A percentile compares a stretch with the other conserved stretches of the same genome.
phyloP scores from a whole-genome alignment of 495 filamentous ascomycete genomes.

The Rhypophila decipiens region DNA sequence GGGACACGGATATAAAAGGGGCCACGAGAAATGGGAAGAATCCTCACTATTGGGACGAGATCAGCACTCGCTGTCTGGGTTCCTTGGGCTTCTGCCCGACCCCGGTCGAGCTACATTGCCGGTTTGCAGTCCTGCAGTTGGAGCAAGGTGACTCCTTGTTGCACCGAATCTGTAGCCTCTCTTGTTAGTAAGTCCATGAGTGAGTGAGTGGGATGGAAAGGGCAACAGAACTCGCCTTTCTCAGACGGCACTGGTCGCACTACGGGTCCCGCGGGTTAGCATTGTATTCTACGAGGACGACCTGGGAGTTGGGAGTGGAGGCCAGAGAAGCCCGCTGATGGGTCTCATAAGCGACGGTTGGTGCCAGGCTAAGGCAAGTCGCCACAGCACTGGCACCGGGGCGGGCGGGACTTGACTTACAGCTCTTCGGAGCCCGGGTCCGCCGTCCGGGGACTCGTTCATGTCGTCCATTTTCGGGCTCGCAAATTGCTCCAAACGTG shows the following conservation, averaged over 20 bases:
- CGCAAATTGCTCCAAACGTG: too few species aligned
- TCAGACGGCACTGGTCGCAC: slow-evolving; percentile 29
- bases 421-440: background rate
- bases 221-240: slow-evolving; percentile 18
- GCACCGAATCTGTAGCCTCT: slow-evolving; percentile 50
- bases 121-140: slow-evolving; percentile 56
- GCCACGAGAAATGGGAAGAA: background rate
- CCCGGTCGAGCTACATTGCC: slow-evolving; percentile 51
- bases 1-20: background rate
- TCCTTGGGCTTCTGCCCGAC: slow-evolving; percentile 53
- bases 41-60: slow-evolving; percentile 62
- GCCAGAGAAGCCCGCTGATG: too few species aligned
- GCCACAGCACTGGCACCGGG: background rate
- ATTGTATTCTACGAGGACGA: background rate
- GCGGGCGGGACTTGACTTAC: too few species aligned
- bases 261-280: slow-evolving; percentile 13
- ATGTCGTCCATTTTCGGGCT: background rate
- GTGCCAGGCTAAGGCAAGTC: background rate
- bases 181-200: background rate
- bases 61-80: slow-evolving; percentile 55
- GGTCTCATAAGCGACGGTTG: background rate
- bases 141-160: slow-evolving; percentile 62
- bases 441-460: background rate
- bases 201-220: background rate
- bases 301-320: background rate